Conservation (phyloP, 2,329 filamentous ascomycete genomes). For the Paracorniculantispora psalliotae region DNA sequence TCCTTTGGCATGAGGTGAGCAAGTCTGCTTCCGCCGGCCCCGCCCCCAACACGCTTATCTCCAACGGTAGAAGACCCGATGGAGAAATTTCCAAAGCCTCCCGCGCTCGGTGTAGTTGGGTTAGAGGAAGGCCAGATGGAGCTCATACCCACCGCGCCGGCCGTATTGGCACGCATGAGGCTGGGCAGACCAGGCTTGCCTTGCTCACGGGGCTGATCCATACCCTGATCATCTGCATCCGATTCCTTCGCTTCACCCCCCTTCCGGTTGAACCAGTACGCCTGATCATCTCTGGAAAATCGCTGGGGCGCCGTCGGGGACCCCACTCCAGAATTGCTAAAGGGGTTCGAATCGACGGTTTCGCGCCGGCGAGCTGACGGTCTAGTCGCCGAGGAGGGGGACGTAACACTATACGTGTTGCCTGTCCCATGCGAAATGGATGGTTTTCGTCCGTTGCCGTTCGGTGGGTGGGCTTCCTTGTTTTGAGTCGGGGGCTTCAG, state of each 20-base stretch:
- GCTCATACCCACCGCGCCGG: conserved; percentile 41
- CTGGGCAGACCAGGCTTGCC: conserved; percentile 37
- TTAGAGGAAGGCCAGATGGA: conserved; percentile 43
- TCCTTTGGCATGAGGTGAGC: conserved; percentile 81
- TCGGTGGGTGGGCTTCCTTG: conserved; percentile 53
- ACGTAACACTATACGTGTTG: conserved; percentile 63
- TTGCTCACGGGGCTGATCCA: conserved; percentile 24
- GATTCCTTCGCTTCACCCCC: conserved; percentile 49
- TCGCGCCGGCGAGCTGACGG: conserved; percentile 78
- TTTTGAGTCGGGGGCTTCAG: conserved; percentile 81
- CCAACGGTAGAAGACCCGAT: conserved; percentile 52
- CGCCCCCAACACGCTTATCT: conserved; percentile 70
- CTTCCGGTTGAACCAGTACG: conserved; percentile 54
- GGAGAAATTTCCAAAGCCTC: conserved; percentile 89
- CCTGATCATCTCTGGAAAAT: conserved; percentile 57
- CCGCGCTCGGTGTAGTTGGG: conserved; percentile 60
- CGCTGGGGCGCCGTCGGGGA: conserved; percentile 59
- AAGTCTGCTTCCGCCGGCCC: conserved; percentile 74
- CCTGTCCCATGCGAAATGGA: conserved; percentile 70
- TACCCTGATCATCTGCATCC: conserved; percentile 28
- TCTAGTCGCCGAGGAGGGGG: conserved; percentile 65
- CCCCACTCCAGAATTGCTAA: conserved; percentile 44
- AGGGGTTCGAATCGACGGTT: conserved; percentile 66
- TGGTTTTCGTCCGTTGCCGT: conserved; percentile 69
- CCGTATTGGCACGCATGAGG: conserved; percentile 51